Evolutionary conservation across 352 stramenopile species (phyloP), one percentile per base, ranked within the genome.

Genomic region (Globisporangium emineosum): DNA sequence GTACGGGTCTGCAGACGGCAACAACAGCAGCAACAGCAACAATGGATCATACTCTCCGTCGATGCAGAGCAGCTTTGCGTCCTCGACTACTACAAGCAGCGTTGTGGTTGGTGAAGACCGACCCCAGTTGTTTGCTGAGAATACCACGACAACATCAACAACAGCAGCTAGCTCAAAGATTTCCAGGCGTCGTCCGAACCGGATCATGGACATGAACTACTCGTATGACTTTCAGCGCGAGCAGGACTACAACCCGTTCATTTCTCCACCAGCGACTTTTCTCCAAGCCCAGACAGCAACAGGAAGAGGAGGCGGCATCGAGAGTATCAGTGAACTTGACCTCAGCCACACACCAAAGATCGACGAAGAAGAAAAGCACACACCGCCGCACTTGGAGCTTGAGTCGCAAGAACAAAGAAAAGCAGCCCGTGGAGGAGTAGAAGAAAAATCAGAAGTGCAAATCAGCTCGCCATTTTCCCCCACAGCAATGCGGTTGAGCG

Each of bases 151-250:
- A n/a, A 52, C 37, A 62, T 6, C 6, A 37, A n/a, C 56, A 21
- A 25, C 19, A 19, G 25, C 29, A n/a, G 19, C 37, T 25, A 55
- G 49, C 17, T 21, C 50, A n/a, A 57, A 57, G 50, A 23, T 21
- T n/a, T 15, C 50, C 8, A 61, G n/a, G 37, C 43, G 17, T 21
- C 58, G 30, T 2, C 58, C 58, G 47, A 45, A 29, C 9, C 58
- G 47, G n/a, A 35, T 64, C 30, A 49, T 57, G 43, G 74, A 81
- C 37, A 57, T 81, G 30, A 77, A 62, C 29, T 73, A 73, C 33
- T 81, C 74, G 52, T 79, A 79, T 60, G 74, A 81, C 35, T 77
- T 81, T 32, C 71, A 81, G 61, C 69, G 73, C 8, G 74, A 81
- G 43, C 54, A 66, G 40, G 67, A 54, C 21, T 71, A 62, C 70